Conservation (phyloP, 148 eudicot species). For the Chenopodium quinoa region DNA sequence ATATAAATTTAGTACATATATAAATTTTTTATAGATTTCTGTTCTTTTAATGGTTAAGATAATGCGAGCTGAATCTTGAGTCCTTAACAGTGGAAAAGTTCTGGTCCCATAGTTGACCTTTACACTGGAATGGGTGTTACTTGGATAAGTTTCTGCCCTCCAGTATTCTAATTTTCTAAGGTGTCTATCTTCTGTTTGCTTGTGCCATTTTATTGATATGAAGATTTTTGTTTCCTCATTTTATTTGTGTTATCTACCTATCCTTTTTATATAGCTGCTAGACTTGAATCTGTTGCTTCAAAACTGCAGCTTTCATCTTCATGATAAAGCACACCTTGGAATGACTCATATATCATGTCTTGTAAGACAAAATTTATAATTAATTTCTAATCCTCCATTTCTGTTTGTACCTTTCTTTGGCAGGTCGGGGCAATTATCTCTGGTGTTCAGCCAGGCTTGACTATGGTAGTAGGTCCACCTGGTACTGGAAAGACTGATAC, state of each 20-base stretch:
- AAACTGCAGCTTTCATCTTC: background rate
- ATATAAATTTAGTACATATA: too few relatives aligned
- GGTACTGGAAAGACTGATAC: conserved; percentile 99
- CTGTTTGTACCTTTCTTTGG: conserved; percentile 13
- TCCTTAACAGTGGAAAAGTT: background rate
- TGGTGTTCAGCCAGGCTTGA: conserved; percentile 90
- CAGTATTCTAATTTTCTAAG: background rate
- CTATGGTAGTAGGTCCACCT: conserved; percentile 99
- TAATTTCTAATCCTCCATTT: background rate
- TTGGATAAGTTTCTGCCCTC: background rate
- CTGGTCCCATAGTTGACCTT: background rate
- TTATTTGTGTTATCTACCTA: background rate
- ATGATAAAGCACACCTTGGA: background rate
- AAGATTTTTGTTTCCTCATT: background rate
- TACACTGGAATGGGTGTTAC: background rate
- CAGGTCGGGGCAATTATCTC: conserved; percentile 91
- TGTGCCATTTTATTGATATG: background rate
- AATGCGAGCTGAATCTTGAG: background rate
- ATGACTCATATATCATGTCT: background rate
- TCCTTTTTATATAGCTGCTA: background rate
- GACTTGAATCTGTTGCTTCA: background rate
- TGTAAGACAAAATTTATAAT: background rate
- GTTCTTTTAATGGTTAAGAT: background rate
- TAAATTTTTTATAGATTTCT: too few relatives aligned
- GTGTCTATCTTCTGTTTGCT: background rate